Evolutionary conservation across 495 filamentous ascomycete species (phyloP).

Genomic region (Podospora australis): DNA sequence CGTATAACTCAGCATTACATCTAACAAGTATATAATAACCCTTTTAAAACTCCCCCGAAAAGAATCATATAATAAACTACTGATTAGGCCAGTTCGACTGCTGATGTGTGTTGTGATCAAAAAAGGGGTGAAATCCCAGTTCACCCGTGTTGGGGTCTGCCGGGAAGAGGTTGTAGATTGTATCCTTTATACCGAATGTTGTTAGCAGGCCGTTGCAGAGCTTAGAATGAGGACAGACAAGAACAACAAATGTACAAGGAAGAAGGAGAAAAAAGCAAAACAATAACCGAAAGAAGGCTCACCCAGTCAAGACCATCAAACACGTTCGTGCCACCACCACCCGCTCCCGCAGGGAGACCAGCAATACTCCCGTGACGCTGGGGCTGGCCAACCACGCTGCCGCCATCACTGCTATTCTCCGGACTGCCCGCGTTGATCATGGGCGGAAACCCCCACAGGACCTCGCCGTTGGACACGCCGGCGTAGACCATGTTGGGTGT

Average conservation of each 20-base stretch:
- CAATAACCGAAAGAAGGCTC: neutral
- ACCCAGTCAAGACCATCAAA: slow-evolving; percentile 1
- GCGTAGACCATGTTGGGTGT: slow-evolving; percentile 33
- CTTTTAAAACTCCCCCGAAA: too few species aligned
- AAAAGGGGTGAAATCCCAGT: slow-evolving; percentile 27
- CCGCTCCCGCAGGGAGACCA: neutral
- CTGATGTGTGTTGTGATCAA: too few species aligned
- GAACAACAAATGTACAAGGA: neutral
- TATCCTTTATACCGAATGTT: slow-evolving; percentile 15
- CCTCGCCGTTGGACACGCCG: slow-evolving; percentile 41
- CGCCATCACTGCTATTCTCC: slow-evolving; percentile 28
- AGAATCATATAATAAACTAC: too few species aligned
- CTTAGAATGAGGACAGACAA: neutral
- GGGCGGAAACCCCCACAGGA: slow-evolving; percentile 36
- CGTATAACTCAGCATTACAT: too few species aligned
- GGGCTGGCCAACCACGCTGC: slow-evolving; percentile 17
- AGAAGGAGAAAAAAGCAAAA: too few species aligned
- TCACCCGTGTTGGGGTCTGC: slow-evolving; percentile 33
- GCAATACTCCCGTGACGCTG: slow-evolving; percentile 12
- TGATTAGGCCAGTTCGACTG: too few species aligned
- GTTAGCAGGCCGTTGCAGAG: neutral
- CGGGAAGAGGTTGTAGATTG: slow-evolving; percentile 30
- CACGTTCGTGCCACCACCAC: neutral
- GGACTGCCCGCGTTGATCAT: slow-evolving; percentile 26
- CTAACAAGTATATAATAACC: too few species aligned